These are phyloP conservation scores for Pseudogymnoascus sp. DNA, from an alignment of 2,329 filamentous ascomycete genomes.

Conservation along the genomic window DNA sequence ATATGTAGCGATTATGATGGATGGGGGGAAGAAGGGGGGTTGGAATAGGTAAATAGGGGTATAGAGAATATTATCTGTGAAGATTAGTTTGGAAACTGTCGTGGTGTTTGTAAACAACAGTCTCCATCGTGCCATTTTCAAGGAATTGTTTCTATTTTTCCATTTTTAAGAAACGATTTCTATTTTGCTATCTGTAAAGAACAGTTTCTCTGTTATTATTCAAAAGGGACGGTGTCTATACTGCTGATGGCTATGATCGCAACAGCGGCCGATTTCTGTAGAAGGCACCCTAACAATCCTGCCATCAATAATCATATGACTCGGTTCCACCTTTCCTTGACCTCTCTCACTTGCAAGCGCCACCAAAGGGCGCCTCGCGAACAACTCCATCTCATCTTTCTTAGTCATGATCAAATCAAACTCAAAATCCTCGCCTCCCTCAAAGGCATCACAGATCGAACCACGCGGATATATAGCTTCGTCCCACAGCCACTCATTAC, in stretches of 20 bases:
- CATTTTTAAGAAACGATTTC: not conserved
- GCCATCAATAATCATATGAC: too few relatives aligned
- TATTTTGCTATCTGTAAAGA: not conserved
- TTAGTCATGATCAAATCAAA: conserved; percentile 16
- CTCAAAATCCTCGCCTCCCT: conserved; percentile 14
- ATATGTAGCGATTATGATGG: conserved; percentile 2
- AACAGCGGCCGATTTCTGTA: not conserved
- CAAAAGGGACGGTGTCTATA: too few relatives aligned
- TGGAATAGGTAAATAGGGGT: not conserved
- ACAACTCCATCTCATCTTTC: conserved; percentile 15
- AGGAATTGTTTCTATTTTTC: not conserved
- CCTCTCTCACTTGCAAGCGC: conserved; percentile 9
- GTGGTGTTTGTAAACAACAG: not conserved
- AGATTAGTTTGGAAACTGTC: not conserved
- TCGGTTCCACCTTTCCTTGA: too few relatives aligned
- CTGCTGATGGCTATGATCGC: not conserved
- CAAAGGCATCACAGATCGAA: conserved; percentile 17
- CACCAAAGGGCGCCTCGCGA: conserved; percentile 1
- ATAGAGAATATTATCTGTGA: not conserved
- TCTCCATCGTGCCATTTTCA: not conserved
- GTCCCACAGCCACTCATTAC: not conserved
- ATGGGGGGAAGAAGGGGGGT: not conserved
- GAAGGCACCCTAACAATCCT: too few relatives aligned
- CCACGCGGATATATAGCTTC: conserved; percentile 13
- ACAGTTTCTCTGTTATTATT: too few relatives aligned